Base-by-base conservation (phyloP, 139 green algal species). In the Auxenochlorella pyrenoidosa region DNA sequence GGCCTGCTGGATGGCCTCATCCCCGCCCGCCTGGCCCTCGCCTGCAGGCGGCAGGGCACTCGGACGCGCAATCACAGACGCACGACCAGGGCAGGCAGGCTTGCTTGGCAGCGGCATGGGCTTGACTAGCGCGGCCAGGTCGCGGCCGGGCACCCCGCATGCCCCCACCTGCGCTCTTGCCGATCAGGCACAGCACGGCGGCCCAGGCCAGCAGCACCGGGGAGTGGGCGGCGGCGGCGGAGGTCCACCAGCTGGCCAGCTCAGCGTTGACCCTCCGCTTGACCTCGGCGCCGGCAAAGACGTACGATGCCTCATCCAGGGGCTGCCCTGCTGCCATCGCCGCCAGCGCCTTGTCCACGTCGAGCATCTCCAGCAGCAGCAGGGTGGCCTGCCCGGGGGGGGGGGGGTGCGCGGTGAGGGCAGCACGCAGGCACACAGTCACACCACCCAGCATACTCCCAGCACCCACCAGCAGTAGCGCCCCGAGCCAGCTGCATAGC, bases 331-430 rank as follows among this genome's bases (percentile, higher is more conserved):
- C 68, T 12, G 88, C 83, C 38, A 92, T 66, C 41, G 68, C 38
- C 24, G 58, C 43, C 38, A 92, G 68, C 18, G 65, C 32, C 8
- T 87, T 75, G 43, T 92, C 90, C 54, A 94, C 84, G 66, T 91
- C 90, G 43, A 96, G 84, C 22, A 89, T 91, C 70, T 91, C 87
- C 13, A 95, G 71, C 28, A 95, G 82, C 84, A 95, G 86, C 81
- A 91, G 28, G 28, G 75, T 89, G 38, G 86, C 90, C 90, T 94
- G 86, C 18, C 40, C 24, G 21, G 66, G 32, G 16, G 32, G 3
- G 66, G 44, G 36, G 3, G 71, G 34, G 3, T 51, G 71, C 8
- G 47, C 8, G 47, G 47, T 6, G 47, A 10, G 47, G 44, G 16
- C n/a, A n/a, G n/a, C n/a, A n/a, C n/a, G n/a, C n/a, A n/a, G n/a